Base-by-base conservation (phyloP, 2,329 filamentous ascomycete genomes). In the Aspergillus awamori region DNA sequence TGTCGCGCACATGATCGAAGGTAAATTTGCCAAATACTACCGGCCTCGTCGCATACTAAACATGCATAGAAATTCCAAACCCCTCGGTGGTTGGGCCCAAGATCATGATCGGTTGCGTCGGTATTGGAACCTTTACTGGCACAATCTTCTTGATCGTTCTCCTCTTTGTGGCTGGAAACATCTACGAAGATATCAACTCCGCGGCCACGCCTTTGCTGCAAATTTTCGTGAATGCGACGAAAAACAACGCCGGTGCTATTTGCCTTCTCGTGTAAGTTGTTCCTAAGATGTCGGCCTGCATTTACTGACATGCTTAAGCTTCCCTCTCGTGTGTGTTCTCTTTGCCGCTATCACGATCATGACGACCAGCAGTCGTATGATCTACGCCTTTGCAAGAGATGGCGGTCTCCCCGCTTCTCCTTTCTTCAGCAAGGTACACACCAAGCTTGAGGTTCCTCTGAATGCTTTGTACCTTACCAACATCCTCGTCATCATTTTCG, bases 71-170 rank as follows among this genome's bases (percentile, higher is more conserved):
- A 71, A 78, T 80, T 36, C 76, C 77, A 3, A 76, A 79, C 51
- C 72, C 76, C 22, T 71, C 84, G 1, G 76, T 83, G 1, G 81
- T 87, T 62, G 87, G 87, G 0, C 88, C 88, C 5, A 84, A 83
- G 64, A 87, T 89, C 60, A 89, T 90, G 87, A 81, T 89, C 11
- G 83, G 82, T 58, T 88, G 86, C 63, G 86, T 89, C 33, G 77
- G 76, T 6, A 89, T 89, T 52, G 87, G 87, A 10, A 85, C 85
- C 22, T 76, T 83, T 2, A 89, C 87, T 0, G 87, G 87, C 1
- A 85, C 85, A 58, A 75, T 89, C 54, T 89, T 89, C 70, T 76
- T 89, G 22, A 80, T 84, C 48, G 83, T 86, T 38, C 77, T 90
- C 1, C 81, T 91, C 0, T 90, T 90, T 56, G 86, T 88, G 53